Percentiles rank a stretch among this genome's conserved stretches.
Evolutionary conservation across 371 early-diverging fungal genomes (phyloP).

Genomic region (Mucor velutinosus): DNA sequence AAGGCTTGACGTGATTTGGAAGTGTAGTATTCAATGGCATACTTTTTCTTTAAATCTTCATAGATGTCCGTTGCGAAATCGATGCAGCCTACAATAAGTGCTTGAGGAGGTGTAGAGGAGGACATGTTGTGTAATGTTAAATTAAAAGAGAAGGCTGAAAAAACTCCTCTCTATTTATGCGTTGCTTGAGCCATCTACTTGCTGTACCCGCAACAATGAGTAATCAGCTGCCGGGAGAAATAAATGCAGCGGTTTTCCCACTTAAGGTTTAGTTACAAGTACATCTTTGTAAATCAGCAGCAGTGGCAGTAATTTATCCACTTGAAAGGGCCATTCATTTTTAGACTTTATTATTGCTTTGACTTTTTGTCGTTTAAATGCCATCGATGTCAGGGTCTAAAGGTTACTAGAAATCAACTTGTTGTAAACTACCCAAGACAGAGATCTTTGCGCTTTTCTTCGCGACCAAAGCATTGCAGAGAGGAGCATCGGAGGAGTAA

Average conservation of each 20-base stretch:
- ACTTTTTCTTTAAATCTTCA: constrained; percentile 19
- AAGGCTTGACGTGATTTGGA: constrained; percentile 40
- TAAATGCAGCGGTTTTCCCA: background rate
- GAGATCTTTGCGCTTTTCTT: no score
- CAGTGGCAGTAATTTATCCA: no score
- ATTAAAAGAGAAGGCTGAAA: background rate
- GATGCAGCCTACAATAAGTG: constrained; percentile 41
- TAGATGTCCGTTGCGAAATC: constrained; percentile 33
- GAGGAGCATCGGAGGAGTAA: background rate
- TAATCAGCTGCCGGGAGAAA: background rate
- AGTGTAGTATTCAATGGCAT: constrained; percentile 29
- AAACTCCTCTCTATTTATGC: background rate
- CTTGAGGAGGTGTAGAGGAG: constrained; percentile 10
- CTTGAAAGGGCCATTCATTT: no score
- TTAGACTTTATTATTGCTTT: no score
- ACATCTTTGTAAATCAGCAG: no score
- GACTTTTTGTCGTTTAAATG: no score
- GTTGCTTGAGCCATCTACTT: background rate
- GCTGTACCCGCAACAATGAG: background rate
- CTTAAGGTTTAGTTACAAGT: background rate
- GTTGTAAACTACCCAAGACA: no score
- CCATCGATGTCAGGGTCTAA: no score
- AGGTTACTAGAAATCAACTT: no score
- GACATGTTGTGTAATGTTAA: background rate
- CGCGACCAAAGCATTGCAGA: no score